These are phyloP conservation scores for Fusarium palustre DNA, from an alignment of 2,329 filamentous ascomycete genomes.

Conservation along the genomic window DNA sequence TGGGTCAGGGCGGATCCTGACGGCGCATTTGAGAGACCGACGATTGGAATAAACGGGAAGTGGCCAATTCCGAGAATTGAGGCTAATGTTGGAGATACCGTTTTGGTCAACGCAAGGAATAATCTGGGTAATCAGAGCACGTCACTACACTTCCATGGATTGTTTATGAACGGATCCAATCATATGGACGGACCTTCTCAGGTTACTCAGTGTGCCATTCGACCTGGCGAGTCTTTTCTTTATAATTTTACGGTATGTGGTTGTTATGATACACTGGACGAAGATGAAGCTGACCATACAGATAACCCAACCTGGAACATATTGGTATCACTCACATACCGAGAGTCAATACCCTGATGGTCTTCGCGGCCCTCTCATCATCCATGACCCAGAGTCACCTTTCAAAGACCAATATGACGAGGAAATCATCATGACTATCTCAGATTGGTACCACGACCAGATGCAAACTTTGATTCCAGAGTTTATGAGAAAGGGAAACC, in stretches of 20 bases:
- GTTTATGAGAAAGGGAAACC: slow-evolving; percentile 67
- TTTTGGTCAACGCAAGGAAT: slow-evolving; percentile 70
- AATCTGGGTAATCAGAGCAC: slow-evolving; percentile 71
- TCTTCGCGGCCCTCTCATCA: slow-evolving; percentile 71
- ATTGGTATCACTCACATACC: slow-evolving; percentile 82
- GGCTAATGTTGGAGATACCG: slow-evolving; percentile 70
- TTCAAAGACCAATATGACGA: slow-evolving; percentile 69
- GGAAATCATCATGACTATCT: slow-evolving; percentile 73
- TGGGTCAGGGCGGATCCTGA: slow-evolving; percentile 82
- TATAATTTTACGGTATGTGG: slow-evolving; percentile 74
- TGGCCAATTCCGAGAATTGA: slow-evolving; percentile 79
- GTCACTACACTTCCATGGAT: slow-evolving; percentile 76
- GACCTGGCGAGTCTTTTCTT: slow-evolving; percentile 71
- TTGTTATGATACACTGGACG: accelerated
- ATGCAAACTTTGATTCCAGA: slow-evolving; percentile 59
- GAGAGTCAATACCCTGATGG: slow-evolving; percentile 78
- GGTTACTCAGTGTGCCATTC: slow-evolving; percentile 75
- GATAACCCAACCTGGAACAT: slow-evolving; percentile 76
- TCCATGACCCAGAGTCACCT: slow-evolving; percentile 71
- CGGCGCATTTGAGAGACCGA: slow-evolving; percentile 70
- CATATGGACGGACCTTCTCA: slow-evolving; percentile 78
- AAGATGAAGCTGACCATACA: slow-evolving; percentile 33
- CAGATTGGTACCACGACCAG: slow-evolving; percentile 77
- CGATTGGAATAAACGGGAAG: slow-evolving; percentile 80
- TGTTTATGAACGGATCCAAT: slow-evolving; percentile 74